Evolutionary conservation across 257 asterid genomes (phyloP).

Genomic region (Gentiana straminea): DNA sequence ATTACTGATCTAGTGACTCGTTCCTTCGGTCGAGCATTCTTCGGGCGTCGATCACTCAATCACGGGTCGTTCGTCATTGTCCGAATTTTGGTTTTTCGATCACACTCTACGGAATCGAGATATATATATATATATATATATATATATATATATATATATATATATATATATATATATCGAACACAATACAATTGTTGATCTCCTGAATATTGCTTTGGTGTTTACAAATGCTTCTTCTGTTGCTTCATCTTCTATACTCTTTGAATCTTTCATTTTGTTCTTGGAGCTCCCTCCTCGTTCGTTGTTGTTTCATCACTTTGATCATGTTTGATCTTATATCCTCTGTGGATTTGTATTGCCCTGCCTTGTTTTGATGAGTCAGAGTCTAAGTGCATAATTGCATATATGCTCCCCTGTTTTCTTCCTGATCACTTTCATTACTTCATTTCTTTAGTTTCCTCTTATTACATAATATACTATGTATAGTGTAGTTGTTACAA

Average conservation of each 20-base stretch:
- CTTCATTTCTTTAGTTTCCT: too few species aligned
- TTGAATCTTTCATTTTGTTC: constrained; percentile 17
- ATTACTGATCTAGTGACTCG: too few species aligned
- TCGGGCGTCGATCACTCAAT: too few species aligned
- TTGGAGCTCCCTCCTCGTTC: constrained; percentile 35
- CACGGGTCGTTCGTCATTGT: too few species aligned
- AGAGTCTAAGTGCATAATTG: constrained; percentile 65
- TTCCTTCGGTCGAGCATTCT: too few species aligned
- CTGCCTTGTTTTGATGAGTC: constrained; percentile 30
- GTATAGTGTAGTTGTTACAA: too few species aligned
- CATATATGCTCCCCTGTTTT: constrained; percentile 84
- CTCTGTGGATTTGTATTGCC: constrained; percentile 52
- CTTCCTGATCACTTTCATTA: too few species aligned
- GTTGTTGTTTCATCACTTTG: constrained; percentile 32
- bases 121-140: too few species aligned
- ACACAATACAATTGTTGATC: constrained; percentile 63
- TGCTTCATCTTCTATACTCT: constrained; percentile 24
- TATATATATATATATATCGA: constrained; percentile 46
- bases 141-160: too few species aligned
- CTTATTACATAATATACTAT: too few species aligned
- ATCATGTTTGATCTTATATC: constrained; percentile 50
- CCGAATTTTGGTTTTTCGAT: too few species aligned
- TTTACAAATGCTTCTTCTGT: constrained; percentile 44
- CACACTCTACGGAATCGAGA: too few species aligned
- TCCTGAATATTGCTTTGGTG: constrained; percentile 76